These are phyloP conservation scores for Phyllostachys edulis DNA, from an alignment of 176 grass and related monocot genomes.

Conservation along the genomic window DNA sequence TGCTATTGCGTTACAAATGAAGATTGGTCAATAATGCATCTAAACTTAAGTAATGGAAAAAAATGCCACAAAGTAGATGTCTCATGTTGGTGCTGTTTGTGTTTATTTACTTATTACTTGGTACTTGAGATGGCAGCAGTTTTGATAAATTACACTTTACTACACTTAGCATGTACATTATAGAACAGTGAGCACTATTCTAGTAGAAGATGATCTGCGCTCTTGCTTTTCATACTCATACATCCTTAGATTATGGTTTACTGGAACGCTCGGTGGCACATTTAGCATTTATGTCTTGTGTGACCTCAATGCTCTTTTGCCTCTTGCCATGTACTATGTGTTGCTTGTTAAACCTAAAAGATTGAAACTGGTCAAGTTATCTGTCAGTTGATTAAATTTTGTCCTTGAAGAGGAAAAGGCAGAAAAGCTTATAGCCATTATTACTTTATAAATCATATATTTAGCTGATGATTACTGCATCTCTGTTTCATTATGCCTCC, in stretches of 20 bases:
- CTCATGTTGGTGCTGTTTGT: background rate
- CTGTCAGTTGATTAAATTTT: background rate
- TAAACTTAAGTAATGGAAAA: background rate
- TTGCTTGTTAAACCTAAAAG: conserved; percentile 1
- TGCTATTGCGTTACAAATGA: background rate
- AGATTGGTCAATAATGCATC: background rate
- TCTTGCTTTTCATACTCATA: background rate
- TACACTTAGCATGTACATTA: background rate
- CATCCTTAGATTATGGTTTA: background rate
- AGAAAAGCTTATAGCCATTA: background rate
- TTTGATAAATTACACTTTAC: background rate
- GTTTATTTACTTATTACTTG: background rate
- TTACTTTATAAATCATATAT: background rate
- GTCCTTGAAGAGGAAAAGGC: background rate
- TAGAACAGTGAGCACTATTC: background rate
- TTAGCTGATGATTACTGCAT: background rate
- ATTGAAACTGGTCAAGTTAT: background rate
- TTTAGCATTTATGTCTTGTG: background rate
- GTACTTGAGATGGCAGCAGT: background rate
- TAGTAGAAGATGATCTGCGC: background rate
- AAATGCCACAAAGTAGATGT: background rate
- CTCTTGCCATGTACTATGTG: background rate
- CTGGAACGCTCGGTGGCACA: background rate
- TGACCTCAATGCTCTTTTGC: background rate
- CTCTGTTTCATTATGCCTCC: background rate